Evolutionary conservation across 345 rosid species (phyloP).

Genomic region (Conringia planisiliqua): DNA sequence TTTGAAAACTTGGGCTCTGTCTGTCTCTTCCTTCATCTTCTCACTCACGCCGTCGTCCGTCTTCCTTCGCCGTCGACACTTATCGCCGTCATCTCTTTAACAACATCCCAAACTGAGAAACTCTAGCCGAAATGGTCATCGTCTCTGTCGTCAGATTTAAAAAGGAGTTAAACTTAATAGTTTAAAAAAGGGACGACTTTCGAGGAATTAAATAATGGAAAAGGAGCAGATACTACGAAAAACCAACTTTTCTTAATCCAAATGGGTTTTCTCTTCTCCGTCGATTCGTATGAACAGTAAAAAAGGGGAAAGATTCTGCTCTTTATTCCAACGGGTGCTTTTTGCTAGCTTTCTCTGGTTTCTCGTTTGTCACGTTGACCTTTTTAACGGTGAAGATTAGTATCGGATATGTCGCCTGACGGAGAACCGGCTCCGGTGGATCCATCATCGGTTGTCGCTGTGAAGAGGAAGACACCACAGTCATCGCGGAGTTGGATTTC

Average conservation of each 20-base stretch:
- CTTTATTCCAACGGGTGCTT: background rate
- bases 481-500: conserved; percentile 70
- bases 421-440: conserved; percentile 66
- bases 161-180: background rate
- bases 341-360: background rate
- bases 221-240: conserved; percentile 11
- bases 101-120: background rate
- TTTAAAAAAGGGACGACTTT: background rate
- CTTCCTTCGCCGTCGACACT: background rate
- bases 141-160: background rate
- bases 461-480: conserved; percentile 76
- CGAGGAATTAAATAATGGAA: background rate
- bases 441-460: conserved; percentile 42
- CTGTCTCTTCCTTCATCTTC: background rate
- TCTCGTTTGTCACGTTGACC: background rate
- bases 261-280: background rate
- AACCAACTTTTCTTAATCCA: background rate
- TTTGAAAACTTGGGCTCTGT: background rate
- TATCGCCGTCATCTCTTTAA: background rate
- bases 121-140: background rate
- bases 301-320: background rate
- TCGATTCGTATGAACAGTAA: background rate
- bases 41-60: background rate
- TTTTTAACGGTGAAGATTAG: background rate
- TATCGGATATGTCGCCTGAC: conserved; percentile 48